A percentile compares a stretch with the other conserved stretches of the same genome.
Evolutionary conservation across 306 rosid genomes (phyloP).

Genomic region (Acacia confusa): DNA sequence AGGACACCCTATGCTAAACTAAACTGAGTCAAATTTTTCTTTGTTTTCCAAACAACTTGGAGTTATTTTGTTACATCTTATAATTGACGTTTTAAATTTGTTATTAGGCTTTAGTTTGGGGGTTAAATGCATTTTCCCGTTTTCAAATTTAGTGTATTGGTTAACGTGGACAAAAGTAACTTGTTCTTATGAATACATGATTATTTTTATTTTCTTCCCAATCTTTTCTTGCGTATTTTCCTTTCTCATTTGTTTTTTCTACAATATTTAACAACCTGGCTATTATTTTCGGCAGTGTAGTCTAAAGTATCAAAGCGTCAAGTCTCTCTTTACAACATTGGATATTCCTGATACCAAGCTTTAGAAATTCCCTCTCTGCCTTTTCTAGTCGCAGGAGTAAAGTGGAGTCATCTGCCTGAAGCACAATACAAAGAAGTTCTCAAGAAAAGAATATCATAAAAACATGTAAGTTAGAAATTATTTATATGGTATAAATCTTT

Average conservation of each 20-base stretch:
- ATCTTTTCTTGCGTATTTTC: not conserved
- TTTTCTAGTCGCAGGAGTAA: not conserved
- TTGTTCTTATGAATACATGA: not conserved
- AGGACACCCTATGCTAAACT: not conserved
- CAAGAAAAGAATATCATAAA: not conserved
- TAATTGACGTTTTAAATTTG: not conserved
- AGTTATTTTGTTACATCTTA: not conserved
- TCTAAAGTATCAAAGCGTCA: not conserved
- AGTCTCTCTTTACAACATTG: not conserved
- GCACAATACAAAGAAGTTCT: not conserved
- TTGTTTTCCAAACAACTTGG: not conserved
- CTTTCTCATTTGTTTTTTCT: not conserved
- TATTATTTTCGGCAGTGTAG: not conserved
- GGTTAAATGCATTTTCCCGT: not conserved
- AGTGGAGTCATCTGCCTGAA: not conserved
- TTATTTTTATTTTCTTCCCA: not conserved
- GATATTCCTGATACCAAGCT: not conserved
- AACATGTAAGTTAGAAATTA: conserved; percentile 5
- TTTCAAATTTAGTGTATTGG: not conserved
- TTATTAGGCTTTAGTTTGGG: not conserved
- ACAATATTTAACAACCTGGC: not conserved
- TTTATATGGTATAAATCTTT: not conserved
- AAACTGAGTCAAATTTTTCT: not conserved
- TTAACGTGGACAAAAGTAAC: not conserved
- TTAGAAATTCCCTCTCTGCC: not conserved